Evolutionary conservation across 2,329 filamentous ascomycete genomes (phyloP), one percentile per base, ranked within the genome.

Genomic region (Chaetomium sp.): DNA sequence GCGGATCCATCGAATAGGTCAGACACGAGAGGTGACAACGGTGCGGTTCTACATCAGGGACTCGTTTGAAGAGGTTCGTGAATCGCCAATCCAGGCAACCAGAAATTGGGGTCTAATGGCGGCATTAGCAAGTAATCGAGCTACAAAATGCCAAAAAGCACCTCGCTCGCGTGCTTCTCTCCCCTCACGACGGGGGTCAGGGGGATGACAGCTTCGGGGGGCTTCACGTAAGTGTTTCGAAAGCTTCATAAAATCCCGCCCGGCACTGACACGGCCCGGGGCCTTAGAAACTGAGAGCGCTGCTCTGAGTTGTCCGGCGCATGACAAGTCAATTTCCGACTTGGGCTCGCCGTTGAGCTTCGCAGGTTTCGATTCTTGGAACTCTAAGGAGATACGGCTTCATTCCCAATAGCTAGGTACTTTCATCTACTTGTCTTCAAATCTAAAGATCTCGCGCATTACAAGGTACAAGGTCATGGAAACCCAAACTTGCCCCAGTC

Each of bases 1-100:
- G 0, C 67, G 73, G 8, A 70, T 75, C 16, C 70, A 75, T 47
- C 65, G 73, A 16, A 66, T 75, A 5, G 74, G 73, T 0, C 72
- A 75, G 59, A 67, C 35, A 0, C 64, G 61, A 35, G 68, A 72
- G 25, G 73, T 74, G 12, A 73, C 72, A 0, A 75, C 73, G 0
- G 65, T 75, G 1, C 67, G 73, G 0, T 72, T 74, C 27, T 72
- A 67, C 38, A 64, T 72, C 1, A 57, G 64, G 19, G 65, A 74
- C 55, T 70, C 73, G 0, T 73, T 75, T 57, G 73, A 75, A 62
- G 71, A 75, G 70, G 73, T 70, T 54, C 4, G 51, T 54, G 13
- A 33, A 54, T 54, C 51, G 7, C 8, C 7, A 25, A 23, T 25
- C 2, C 9, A 54, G n/a, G 8, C 21, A 53, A 53, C 29, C 50